Percentiles rank a stretch among this genome's conserved stretches.
phyloP scores from a whole-genome alignment of 192 early-diverging fungal genomes.

The Obelidium mucronatum region DNA sequence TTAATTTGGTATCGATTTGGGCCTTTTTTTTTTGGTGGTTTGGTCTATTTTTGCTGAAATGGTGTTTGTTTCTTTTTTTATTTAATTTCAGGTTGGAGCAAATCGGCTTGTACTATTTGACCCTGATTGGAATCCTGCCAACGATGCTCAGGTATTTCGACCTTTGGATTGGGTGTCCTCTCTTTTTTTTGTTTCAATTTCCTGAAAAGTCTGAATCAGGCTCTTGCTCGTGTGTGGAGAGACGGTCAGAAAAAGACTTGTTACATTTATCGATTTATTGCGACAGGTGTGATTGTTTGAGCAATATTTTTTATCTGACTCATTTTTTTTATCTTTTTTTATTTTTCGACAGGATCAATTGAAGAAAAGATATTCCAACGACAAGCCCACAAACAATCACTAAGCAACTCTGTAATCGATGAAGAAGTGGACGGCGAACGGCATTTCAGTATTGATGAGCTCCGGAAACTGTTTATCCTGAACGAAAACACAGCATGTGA shows the following conservation, averaged over 20 bases:
- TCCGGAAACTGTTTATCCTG: constrained; percentile 89
- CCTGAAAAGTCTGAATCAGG: too few species aligned
- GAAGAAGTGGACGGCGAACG: constrained; percentile 91
- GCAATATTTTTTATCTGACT: neutral
- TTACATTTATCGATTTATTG: constrained; percentile 97
- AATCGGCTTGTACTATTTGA: constrained; percentile 96
- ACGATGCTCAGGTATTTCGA: constrained; percentile 80
- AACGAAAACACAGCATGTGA: constrained; percentile 79
- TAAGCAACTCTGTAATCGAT: constrained; percentile 94
- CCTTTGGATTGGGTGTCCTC: too few species aligned
- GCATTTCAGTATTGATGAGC: constrained; percentile 90
- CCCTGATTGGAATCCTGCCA: constrained; percentile 96
- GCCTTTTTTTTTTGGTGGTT: constrained; percentile 20
- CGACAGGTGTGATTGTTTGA: constrained; percentile 68
- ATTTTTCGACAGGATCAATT: constrained; percentile 75
- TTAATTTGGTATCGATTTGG: constrained; percentile 74
- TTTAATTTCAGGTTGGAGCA: constrained; percentile 78
- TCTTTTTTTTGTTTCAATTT: too few species aligned
- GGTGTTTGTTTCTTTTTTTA: neutral
- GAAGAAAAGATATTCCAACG: constrained; percentile 99
- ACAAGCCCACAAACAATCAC: constrained; percentile 75
- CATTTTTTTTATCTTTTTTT: neutral
- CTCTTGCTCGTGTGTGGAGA: constrained; percentile 89
- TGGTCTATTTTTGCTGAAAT: neutral
- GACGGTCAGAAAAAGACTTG: constrained; percentile 78